Base-by-base conservation (phyloP, 2,329 filamentous ascomycete genomes). In the Diplodia corticola region DNA sequence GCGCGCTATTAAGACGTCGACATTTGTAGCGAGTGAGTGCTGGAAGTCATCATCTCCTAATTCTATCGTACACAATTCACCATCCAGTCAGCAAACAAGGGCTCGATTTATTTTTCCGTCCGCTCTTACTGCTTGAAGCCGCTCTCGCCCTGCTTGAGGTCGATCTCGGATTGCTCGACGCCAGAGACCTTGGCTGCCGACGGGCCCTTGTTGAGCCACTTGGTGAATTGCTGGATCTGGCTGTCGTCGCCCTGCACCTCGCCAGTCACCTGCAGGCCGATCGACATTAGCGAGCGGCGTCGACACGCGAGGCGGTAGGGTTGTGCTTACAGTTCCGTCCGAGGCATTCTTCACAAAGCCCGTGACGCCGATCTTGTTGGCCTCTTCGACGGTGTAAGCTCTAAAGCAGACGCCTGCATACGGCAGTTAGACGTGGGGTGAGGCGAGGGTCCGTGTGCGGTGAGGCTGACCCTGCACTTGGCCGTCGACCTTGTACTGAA, bases 221-320 rank as follows among this genome's bases (percentile, higher is more conserved):
- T 86, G 40, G 96, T 80, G 70, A 97, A 90, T 65, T 87, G 85
- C 63, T 87, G 79, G 28, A 98, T 76, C 2, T 84, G 79, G 0
- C 87, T 84, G 1, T 88, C 83, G 1, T 85, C 82, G 33, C 92
- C 93, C 76, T 98, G 94, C 5, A 89, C 93, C 79, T 97, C 93
- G 28, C 94, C 94, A 74, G 92, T 88, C 54, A 98, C 93, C 92
- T 97, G 70, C 4, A n/a, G 26, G n/a, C n/a, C n/a, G 49, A 24
- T 6, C n/a, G 6, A 2, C 9, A 22, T 55, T n/a, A 59, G 37
- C 65, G 50, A 33, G 54, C 30, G 26, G 15, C 44, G 54, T 51
- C 50, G 44, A 26, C n/a, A n/a, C n/a, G 46, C 51, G 63, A 50
- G 15, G 28, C 46, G 13, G 33, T 17, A 51, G 9, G 9, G 51